Evolutionary conservation across 1,139 yeast genomes (phyloP), one percentile per base, ranked within the genome.

Genomic region (Arxiozyma heterogenica): DNA sequence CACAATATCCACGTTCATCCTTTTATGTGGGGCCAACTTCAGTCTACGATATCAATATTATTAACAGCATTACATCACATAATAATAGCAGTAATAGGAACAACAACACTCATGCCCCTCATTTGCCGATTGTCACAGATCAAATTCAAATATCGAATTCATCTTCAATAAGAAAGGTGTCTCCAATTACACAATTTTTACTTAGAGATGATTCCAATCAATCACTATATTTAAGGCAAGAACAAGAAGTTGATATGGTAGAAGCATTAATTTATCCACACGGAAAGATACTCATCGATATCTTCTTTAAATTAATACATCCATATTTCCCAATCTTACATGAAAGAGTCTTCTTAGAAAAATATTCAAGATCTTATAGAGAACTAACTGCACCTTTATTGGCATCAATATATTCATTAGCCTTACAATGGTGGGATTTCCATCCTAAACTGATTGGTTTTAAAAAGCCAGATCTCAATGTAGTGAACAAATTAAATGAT

Each of bases 341-440:
- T 65, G 86, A 85, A 62, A 81, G 82, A 61, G 91, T 86, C 20
- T 86, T 86, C 60, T 67, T 86, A 58, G 93, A 86, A 61, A 86
- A 86, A 66, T 86, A 86, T 64, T 75, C 87, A 0, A 71, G 93
- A 55, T 84, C 93, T 1, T 89, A 84, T 64, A 74, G 89, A 53
- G 94, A 86, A 65, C 80, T 86, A 60, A 82, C 88, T 54, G 90
- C 93, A 0, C 90, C 93, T 0, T 69, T 86, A 51, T 70, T 86
- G 48, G 91, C 93, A 0, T 84, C 90, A 0, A 89, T 86, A 1
- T 86, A 86, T 63, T 82, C 83, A 3, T 70, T 86, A 53, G 89
- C 93, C 0, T 77, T 83, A 44, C 89, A 84, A 66, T 85, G 91
- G 88, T 85, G 93, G 93, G 90, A 85, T 60, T 83, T 83, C 61